Conservation (phyloP, 805 yeast genomes). For the Metschnikowia chrysomelidarum region DNA sequence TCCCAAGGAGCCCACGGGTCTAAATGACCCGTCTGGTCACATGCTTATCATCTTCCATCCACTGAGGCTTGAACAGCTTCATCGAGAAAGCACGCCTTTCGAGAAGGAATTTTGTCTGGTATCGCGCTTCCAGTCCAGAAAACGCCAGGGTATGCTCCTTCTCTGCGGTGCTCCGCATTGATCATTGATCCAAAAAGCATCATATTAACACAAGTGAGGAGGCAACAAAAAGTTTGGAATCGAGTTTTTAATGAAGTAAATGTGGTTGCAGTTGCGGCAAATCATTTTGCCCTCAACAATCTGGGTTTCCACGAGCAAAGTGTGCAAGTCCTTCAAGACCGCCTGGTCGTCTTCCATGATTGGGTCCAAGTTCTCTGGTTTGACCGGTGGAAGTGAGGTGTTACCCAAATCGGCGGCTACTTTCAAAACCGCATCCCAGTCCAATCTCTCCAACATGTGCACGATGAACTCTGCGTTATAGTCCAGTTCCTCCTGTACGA, state of each 20-base stretch:
- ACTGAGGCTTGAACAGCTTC: no score
- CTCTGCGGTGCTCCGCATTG: no score
- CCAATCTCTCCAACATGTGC: conserved; percentile 74
- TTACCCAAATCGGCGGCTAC: conserved; percentile 69
- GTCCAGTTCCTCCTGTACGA: conserved; percentile 77
- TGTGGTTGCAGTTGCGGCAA: conserved; percentile 82
- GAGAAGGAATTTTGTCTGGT: no score
- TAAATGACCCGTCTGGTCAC: no score
- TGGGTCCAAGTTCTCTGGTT: conserved; percentile 58
- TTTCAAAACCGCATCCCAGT: conserved; percentile 79
- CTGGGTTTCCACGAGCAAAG: conserved; percentile 77
- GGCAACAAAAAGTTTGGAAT: conserved; percentile 94
- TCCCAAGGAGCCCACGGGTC: no score
- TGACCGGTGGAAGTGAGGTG: conserved; percentile 33
- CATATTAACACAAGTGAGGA: conserved; percentile 70
- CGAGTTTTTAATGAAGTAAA: conserved; percentile 86
- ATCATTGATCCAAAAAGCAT: background rate
- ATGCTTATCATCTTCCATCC: no score
- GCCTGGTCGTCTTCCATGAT: conserved; percentile 50
- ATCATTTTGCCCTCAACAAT: conserved; percentile 86
- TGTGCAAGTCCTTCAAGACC: conserved; percentile 73
- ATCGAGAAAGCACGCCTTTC: no score
- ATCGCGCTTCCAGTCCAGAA: no score
- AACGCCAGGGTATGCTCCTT: no score
- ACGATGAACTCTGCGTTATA: conserved; percentile 77